Conservation (phyloP, 2,329 filamentous ascomycete genomes). For the Botrytis galanthina region DNA sequence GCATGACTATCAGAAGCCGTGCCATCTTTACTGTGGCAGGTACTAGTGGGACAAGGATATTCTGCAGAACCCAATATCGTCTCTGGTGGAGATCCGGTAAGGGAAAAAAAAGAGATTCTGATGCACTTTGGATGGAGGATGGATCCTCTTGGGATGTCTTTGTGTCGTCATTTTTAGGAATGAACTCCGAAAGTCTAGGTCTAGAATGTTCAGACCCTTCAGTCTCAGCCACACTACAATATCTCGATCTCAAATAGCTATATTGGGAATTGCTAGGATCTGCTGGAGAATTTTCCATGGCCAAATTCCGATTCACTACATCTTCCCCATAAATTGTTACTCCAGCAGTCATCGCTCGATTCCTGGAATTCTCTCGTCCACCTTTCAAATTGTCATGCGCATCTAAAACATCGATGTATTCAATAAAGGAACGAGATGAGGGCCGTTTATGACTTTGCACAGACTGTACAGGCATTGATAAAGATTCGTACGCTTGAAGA, state of each 20-base stretch:
- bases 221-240: conserved; percentile 17
- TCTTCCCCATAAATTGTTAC: conserved; percentile 60
- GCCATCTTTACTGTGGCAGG: neutral
- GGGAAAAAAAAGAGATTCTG: neutral
- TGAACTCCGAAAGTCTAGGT: neutral
- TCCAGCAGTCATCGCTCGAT: conserved; percentile 50
- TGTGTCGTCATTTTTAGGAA: conserved; percentile 3
- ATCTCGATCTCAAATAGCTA: conserved; percentile 27
- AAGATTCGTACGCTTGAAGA: neutral
- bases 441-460: neutral
- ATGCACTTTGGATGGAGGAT: conserved; percentile 6
- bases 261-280: conserved; percentile 27
- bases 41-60: neutral
- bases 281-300: neutral
- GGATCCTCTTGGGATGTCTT: neutral
- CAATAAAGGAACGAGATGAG: conserved; percentile 5
- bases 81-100: neutral
- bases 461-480: neutral
- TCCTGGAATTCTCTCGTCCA: conserved; percentile 42
- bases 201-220: conserved; percentile 1
- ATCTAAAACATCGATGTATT: conserved; percentile 55
- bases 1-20: neutral
- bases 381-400: conserved; percentile 53
- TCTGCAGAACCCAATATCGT: neutral
- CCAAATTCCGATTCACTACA: conserved; percentile 58